These are phyloP conservation scores for Calendula officinalis DNA, from an alignment of 129 eudicot genomes.

Conservation along the genomic window DNA sequence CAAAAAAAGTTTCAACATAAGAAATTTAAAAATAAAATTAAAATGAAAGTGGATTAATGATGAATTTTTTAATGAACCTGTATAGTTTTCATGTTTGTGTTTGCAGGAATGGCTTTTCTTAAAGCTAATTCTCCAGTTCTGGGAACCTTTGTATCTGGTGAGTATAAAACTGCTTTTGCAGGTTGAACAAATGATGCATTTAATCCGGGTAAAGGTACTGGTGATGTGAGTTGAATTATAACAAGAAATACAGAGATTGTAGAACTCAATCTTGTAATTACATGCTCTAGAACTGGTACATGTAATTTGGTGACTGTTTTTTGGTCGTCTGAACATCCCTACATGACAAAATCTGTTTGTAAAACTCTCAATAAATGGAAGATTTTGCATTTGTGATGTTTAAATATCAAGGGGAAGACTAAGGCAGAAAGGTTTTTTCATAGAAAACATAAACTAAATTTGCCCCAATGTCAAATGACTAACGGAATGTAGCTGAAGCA, in stretches of 20 bases:
- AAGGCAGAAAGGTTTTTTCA: too few relatives aligned
- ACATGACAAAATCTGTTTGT: conserved; percentile 48
- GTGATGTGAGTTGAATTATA: conserved; percentile 65
- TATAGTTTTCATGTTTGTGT: conserved; percentile 81
- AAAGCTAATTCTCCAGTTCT: conserved; percentile 97
- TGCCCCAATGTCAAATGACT: not conserved
- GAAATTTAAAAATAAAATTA: not conserved
- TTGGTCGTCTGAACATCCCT: conserved; percentile 49
- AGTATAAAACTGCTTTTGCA: conserved; percentile 88
- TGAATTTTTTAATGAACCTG: conserved; percentile 48
- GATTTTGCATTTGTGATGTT: conserved; percentile 4
- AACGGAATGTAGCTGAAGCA: too few relatives aligned
- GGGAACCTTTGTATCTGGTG: conserved; percentile 95
- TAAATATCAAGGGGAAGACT: not conserved
- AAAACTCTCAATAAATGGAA: conserved; percentile 25
- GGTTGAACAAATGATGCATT: conserved; percentile 51
- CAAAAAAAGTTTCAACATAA: not conserved
- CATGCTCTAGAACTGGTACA: conserved; percentile 38
- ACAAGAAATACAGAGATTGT: conserved; percentile 48
- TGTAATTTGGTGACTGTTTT: conserved; percentile 19
- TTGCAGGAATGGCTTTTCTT: conserved; percentile 97
- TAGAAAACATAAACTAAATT: too few relatives aligned
- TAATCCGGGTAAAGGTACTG: conserved; percentile 52
- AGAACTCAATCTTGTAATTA: conserved; percentile 48
- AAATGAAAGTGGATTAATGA: not conserved